Base-by-base conservation (phyloP, 148 eudicot species). In the Rhododendron mucronatum region DNA sequence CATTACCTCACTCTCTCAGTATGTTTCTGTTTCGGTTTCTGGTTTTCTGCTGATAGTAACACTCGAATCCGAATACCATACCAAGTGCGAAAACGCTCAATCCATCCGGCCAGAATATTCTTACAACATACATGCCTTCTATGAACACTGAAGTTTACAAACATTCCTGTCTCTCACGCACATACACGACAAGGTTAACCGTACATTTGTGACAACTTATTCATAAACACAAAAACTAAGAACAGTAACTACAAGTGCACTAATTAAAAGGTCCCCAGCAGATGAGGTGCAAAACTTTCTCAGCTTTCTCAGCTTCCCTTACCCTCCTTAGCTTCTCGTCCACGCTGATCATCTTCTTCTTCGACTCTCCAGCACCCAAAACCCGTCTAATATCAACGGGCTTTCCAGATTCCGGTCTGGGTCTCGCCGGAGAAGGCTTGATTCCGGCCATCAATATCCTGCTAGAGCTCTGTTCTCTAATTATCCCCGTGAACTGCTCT, bases 251-350 rank as follows among this genome's bases (percentile, higher is more conserved):
- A 44, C 3, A 21, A 26, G 20, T 7, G 30, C 18, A 80, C 55
- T 28, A 78, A 10, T 50, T 26, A 9, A 71, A 71, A 71, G 84
- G 89, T 80, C 89, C 86, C 89, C 89, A 87, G 59, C 55, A 83
- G 37, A 87, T 71, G 41, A 87, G 84, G 65, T 84, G 89, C 86
- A 87, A 67, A 20, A 87, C 6, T 50, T 67, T 87, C 83, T 83
- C 88, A 10, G 88, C 55, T 86, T 79, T 87, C 71, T 83, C 89
- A 78, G 73, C 83, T 87, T 83, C 89, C 79, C 84, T 83, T 18
- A 16, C 51, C 81, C 71, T 71, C 86, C 71, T 80, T 10, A 30
- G 78, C 77, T 80, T 84, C 55, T 87, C 81, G 12, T 84, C 35
- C 74, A 11, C 21, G 47, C 26, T 59, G n/a, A 16, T 14, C 16